These are phyloP conservation scores for Kodamaea arcana DNA, from an alignment of 1,139 yeast species.

Conservation along the genomic window DNA sequence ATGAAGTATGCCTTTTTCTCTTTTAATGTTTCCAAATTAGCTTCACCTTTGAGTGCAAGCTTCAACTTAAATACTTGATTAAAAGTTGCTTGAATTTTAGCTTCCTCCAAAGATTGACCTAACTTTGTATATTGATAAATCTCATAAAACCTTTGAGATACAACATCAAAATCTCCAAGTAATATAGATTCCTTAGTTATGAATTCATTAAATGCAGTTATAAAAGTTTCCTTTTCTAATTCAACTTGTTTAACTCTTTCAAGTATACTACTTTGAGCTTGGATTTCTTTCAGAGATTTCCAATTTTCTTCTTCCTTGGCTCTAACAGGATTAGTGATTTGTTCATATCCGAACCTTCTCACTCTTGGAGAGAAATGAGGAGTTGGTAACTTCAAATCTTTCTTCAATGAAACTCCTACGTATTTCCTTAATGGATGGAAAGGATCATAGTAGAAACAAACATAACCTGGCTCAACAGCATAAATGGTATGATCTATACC, in stretches of 20 bases:
- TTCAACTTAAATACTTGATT: slow-evolving; percentile 46
- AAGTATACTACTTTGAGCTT: slow-evolving; percentile 50
- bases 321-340: slow-evolving; percentile 45
- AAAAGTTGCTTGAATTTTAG: slow-evolving; percentile 54
- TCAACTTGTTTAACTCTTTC: slow-evolving; percentile 20
- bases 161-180: slow-evolving; percentile 31
- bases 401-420: slow-evolving; percentile 78
- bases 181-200: slow-evolving; percentile 10
- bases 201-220: slow-evolving; percentile 3
- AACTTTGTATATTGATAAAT: slow-evolving; percentile 27
- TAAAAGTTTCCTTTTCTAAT: slow-evolving; percentile 29
- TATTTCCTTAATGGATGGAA: slow-evolving; percentile 91
- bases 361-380: slow-evolving; percentile 85
- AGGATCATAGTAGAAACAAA: slow-evolving; percentile 90
- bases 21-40: slow-evolving; percentile 26
- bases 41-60: slow-evolving; percentile 39
- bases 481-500: slow-evolving; percentile 93
- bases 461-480: slow-evolving; percentile 91
- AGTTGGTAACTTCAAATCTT: slow-evolving; percentile 67
- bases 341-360: slow-evolving; percentile 76
- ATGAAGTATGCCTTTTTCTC: slow-evolving; percentile 2
- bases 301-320: slow-evolving; percentile 55
- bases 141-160: slow-evolving; percentile 48
- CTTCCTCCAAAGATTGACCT: slow-evolving; percentile 44
- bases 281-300: slow-evolving; percentile 59